phyloP scores from a whole-genome alignment of 2,329 filamentous ascomycete genomes.

The Fonsecaea multimorphosa region DNA sequence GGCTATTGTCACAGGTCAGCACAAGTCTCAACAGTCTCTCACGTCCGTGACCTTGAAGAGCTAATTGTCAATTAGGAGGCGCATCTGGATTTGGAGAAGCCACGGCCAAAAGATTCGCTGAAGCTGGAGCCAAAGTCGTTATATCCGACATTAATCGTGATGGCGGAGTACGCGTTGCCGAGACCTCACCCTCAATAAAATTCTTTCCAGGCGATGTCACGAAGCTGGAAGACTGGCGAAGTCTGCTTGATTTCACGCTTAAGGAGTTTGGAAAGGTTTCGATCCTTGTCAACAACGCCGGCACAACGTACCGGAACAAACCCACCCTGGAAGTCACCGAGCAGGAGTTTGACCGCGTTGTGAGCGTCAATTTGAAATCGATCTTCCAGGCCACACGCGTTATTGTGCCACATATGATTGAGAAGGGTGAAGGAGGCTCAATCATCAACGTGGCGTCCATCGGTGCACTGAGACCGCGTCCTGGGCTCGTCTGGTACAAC shows the following conservation, averaged over 20 bases:
- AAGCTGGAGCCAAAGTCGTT: conserved; percentile 83
- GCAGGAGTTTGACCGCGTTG: conserved; percentile 51
- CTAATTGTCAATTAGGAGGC: conserved; percentile 38
- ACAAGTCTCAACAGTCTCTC: neutral
- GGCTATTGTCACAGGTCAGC: conserved; percentile 1
- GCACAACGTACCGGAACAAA: conserved; percentile 50
- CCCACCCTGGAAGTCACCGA: conserved; percentile 48
- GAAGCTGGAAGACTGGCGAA: conserved; percentile 15
- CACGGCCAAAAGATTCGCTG: conserved; percentile 67
- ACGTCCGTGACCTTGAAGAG: neutral
- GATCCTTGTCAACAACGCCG: conserved; percentile 30
- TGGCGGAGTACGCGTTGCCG: conserved; percentile 71
- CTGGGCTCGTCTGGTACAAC: conserved; percentile 48
- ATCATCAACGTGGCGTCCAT: conserved; percentile 37
- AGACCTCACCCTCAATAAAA: neutral
- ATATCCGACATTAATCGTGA: conserved; percentile 82
- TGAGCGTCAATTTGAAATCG: conserved; percentile 51
- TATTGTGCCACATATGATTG: conserved; percentile 45
- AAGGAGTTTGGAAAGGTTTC: conserved; percentile 14
- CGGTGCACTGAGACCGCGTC: conserved; percentile 24
- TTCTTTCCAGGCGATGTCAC: conserved; percentile 23
- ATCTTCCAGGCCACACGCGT: conserved; percentile 46
- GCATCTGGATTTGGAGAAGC: conserved; percentile 50
- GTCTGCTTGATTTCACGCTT: neutral
- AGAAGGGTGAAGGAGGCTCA: conserved; percentile 48